These are phyloP conservation scores for Thermoascus crustaceus DNA, from an alignment of 2,329 filamentous ascomycete species.

Conservation along the genomic window DNA sequence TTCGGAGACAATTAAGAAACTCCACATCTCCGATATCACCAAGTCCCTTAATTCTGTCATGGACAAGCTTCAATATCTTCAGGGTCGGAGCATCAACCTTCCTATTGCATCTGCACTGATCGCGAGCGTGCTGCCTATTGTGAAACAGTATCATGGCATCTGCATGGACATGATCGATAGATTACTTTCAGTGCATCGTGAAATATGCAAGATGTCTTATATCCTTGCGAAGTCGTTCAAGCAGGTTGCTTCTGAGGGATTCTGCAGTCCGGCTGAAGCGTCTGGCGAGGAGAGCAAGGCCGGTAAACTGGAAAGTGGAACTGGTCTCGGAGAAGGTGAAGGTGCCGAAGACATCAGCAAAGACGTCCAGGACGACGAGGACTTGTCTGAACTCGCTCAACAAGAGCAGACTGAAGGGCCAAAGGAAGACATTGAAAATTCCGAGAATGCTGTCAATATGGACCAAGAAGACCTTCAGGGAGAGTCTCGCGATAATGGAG, in stretches of 20 bases:
- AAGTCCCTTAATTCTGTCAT: constrained; percentile 38
- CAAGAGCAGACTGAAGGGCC: constrained; percentile 60
- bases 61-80: constrained; percentile 37
- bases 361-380: constrained; percentile 87
- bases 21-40: constrained; percentile 53
- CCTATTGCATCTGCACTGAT: constrained; percentile 50
- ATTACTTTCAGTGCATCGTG: constrained; percentile 57
- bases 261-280: constrained; percentile 83
- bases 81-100: constrained; percentile 37
- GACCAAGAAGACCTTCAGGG: constrained; percentile 87
- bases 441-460: constrained; percentile 43
- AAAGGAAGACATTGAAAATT: constrained; percentile 37
- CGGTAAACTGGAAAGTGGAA: constrained; percentile 81
- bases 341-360: constrained; percentile 97
- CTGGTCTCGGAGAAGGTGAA: constrained; percentile 88
- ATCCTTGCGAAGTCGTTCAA: constrained; percentile 69
- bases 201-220: constrained; percentile 66
- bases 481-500: constrained; percentile 57
- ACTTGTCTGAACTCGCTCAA: constrained; percentile 83
- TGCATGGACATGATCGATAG: constrained; percentile 51
- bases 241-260: constrained; percentile 73
- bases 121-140: constrained; percentile 57
- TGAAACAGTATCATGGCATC: constrained; percentile 62
- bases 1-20: constrained; percentile 46
- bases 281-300: constrained; percentile 60